Conservation (phyloP, 371 early-diverging fungal genomes). For the Umbelopsis sp. region DNA sequence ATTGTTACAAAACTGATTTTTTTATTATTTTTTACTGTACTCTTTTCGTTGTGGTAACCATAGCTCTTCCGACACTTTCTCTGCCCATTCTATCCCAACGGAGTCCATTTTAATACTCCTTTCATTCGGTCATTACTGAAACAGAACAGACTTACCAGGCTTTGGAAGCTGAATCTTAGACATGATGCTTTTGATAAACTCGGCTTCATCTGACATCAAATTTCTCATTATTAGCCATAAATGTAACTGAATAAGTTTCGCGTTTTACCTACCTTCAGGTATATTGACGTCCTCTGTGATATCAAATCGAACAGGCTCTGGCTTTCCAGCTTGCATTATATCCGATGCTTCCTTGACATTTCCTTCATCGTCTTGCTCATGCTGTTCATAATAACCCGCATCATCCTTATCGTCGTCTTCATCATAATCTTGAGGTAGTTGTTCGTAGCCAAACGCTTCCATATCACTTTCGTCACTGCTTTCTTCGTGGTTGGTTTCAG, state of each 20-base stretch:
- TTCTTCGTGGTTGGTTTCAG: not conserved
- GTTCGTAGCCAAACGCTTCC: not conserved
- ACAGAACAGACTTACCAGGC: not conserved
- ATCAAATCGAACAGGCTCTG: not conserved
- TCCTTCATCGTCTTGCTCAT: not conserved
- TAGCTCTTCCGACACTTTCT: slow-evolving; percentile 1
- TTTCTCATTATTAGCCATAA: not conserved
- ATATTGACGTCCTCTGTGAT: not conserved
- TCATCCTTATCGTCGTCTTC: not conserved
- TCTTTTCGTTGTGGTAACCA: slow-evolving; percentile 4
- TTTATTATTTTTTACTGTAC: not conserved
- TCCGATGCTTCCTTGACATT: not conserved
- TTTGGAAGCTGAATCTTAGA: not conserved
- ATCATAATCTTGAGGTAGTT: not conserved
- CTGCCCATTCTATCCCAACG: not conserved
- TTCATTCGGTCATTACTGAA: not conserved
- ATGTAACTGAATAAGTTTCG: not conserved
- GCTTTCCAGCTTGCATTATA: not conserved
- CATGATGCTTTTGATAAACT: slow-evolving; percentile 8
- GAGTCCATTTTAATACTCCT: too few species aligned
- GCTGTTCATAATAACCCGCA: not conserved
- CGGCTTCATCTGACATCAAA: not conserved
- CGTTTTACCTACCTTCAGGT: slow-evolving; percentile 3
- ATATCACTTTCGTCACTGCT: not conserved
- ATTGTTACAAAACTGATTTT: too few species aligned